Evolutionary conservation across 371 early-diverging fungal species (phyloP), one percentile per base, ranked within the genome.

Genomic region (Mortierella polycephala): DNA sequence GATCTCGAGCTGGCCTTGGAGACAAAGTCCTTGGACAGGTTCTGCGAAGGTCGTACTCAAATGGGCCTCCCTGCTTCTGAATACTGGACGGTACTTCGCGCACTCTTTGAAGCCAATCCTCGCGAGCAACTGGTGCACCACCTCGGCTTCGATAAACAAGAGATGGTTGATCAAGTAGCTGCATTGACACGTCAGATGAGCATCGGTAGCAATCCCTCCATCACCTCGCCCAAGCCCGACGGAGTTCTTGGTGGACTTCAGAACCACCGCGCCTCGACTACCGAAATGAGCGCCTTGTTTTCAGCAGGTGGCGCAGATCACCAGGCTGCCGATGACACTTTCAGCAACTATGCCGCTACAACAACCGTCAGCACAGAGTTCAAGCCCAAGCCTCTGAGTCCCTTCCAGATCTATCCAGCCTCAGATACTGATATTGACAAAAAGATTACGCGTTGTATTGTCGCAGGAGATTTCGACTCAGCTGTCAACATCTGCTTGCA

Each of bases 381-480:
- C 42, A 69, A 59, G 64, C 58, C 51, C 41, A 75, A 72, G 54
- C 75, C 74, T 11, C 81, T 77, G 4, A 67, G n/a, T 37, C 90
- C 92, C 13, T 87, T 93, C 71, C 80, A 86, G 18, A 81, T 92
- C 44, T 93, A 87, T 62, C 81, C 91, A 18, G 74, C 83, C 1
- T 73, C 74, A 20, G 85, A 89, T 40, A 82, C 87, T 2, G 94
- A 92, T 42, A 87, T 90, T 13, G 96, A 98, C 69, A 83, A 85
- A 30, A 80, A 94, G 64, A 92, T 98, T 66, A 96, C 95, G 14
- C 89, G 90, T 21, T 88, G 95, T 7, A 82, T 98, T 45, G 86
- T 97, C 5, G 81, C 95, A 41, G 98, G 98, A 61, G 95, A 97
- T 81, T 96, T 96, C 77, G 93, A 93, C 69, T 87, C 93, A 1